Evolutionary conservation across 371 early-diverging fungal species (phyloP), one percentile per base, ranked within the genome.

Genomic region (Lichtheimia hyalospora): DNA sequence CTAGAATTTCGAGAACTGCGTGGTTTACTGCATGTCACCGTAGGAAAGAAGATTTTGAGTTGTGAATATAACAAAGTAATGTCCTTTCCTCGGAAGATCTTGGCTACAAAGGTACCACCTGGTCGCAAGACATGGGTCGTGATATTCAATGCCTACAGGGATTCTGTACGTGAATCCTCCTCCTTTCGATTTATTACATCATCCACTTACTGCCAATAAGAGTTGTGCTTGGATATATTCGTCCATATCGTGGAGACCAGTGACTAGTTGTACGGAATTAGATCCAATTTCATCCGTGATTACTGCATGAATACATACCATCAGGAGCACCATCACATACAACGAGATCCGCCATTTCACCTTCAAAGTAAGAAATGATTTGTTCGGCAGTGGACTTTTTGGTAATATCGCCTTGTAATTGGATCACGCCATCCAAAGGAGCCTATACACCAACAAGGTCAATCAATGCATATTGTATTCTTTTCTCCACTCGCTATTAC

Each of bases 251-350:
- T 98, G 99, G 49, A 98, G 83, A 39, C 99, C 99, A 20, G 99
- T 99, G 20, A 98, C 95, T 82, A 61, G 18, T 28, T 5, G 8
- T 34, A 4, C 34, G 10, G 2, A 34, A 2, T 34, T 10, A 34
- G 34, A 23, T 8, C 43, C 20, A 39, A 3, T 15, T 12, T 28
- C 39, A 16, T 6, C 34, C 10, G 6, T 10, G 6, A 1, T 34
- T 34, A 10, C 34, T 34, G 34, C 34, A 34, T 34, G 10, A 46
- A 5, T 15, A 43, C 27, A 66, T 81, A 91, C 88, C 93, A 81
- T 99, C 99, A 13, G 99, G 99, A 8, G 99, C 99, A 52, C 99
- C 99, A 74, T 98, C 98, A 75, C 97, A 96, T 18, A 99, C 89
- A 18, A 99, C 95, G 61, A 99, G 75, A 70, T 99, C 99, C 0